Evolutionary conservation across 257 asterid species (phyloP).

Genomic region (Solanum appendiculatum): DNA sequence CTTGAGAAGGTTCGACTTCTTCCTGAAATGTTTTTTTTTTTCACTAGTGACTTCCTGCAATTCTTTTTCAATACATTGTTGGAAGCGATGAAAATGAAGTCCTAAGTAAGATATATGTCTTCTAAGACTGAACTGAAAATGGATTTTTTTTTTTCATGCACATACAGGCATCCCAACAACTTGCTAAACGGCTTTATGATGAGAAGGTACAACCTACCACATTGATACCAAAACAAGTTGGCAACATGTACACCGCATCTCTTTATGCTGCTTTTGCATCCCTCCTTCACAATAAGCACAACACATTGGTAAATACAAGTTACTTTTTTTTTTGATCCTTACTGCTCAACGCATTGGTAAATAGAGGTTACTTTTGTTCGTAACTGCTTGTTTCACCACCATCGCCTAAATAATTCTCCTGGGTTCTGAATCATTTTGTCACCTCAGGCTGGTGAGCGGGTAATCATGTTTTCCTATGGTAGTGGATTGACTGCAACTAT

Average conservation of each 20-base stretch:
- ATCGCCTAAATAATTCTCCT: neutral
- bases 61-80: neutral
- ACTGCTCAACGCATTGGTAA: conserved; percentile 45
- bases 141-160: neutral
- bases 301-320: conserved; percentile 55
- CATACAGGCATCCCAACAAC: conserved; percentile 83
- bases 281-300: conserved; percentile 64
- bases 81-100: neutral
- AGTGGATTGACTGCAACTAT: conserved; percentile 85
- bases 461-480: conserved; percentile 83
- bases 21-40: neutral
- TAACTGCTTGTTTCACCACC: neutral
- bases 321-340: neutral
- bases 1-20: conserved; percentile 75
- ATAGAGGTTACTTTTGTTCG: neutral
- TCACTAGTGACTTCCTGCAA: neutral
- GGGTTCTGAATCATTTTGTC: neutral
- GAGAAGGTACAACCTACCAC: conserved; percentile 87
- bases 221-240: conserved; percentile 89
- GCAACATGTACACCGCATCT: conserved; percentile 98
- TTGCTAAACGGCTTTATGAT: conserved; percentile 74
- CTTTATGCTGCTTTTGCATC: conserved; percentile 96
- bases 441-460: conserved; percentile 77
- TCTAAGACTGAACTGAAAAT: conserved; percentile 1
- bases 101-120: neutral